These are phyloP conservation scores for Ogataea ramenticola DNA, from an alignment of 805 yeast genomes.

Conservation along the genomic window DNA sequence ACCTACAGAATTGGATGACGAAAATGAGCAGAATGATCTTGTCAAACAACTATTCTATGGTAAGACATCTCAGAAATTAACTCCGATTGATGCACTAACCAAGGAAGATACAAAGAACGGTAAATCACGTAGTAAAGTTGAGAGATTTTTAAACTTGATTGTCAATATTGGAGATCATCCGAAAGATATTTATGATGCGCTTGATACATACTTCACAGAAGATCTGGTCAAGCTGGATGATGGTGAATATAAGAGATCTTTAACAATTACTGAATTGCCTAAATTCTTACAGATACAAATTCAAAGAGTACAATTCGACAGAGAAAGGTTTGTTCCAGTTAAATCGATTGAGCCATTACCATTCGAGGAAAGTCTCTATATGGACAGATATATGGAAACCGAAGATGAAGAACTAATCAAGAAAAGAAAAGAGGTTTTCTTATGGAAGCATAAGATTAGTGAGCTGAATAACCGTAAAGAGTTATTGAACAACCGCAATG, in stretches of 20 bases:
- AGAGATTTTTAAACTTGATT: constrained; percentile 72
- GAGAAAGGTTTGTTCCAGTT: constrained; percentile 63
- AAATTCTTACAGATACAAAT: constrained; percentile 84
- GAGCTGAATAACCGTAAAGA: constrained; percentile 36
- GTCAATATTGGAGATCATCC: constrained; percentile 89
- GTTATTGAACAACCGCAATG: constrained; percentile 37
- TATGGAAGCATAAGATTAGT: constrained; percentile 53
- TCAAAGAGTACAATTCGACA: constrained; percentile 88
- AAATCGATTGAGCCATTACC: constrained; percentile 80
- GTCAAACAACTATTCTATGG: constrained; percentile 82
- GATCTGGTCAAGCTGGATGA: constrained; percentile 64
- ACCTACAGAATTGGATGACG: constrained; percentile 57
- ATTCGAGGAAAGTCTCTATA: constrained; percentile 66
- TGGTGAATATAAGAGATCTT: constrained; percentile 66
- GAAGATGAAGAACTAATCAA: constrained; percentile 44
- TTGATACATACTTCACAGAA: constrained; percentile 76
- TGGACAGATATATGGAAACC: constrained; percentile 83
- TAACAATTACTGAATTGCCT: constrained; percentile 69
- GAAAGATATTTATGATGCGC: constrained; percentile 79
- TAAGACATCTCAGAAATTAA: constrained; percentile 69
- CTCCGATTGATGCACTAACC: constrained; percentile 34
- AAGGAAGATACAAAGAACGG: constrained; percentile 20
- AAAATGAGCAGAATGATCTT: constrained; percentile 77
- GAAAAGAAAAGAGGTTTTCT: constrained; percentile 49
- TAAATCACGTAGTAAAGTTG: constrained; percentile 43